These are phyloP conservation scores for Penicillium tannophilum DNA, from an alignment of 495 filamentous ascomycete species.

Conservation along the genomic window DNA sequence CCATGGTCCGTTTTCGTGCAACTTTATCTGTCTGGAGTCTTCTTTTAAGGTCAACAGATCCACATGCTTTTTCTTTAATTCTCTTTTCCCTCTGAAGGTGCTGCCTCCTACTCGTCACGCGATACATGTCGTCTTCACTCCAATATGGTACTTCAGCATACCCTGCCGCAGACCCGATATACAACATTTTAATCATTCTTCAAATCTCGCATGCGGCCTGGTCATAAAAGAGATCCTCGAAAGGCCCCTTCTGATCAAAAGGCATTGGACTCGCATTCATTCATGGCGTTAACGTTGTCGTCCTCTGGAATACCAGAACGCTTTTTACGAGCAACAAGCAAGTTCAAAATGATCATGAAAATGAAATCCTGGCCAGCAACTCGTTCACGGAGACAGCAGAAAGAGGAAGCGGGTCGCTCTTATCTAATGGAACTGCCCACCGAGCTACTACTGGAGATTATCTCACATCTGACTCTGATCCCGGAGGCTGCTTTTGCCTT, in stretches of 20 bases:
- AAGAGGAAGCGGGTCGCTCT: slow-evolving; percentile 28
- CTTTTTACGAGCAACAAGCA: slow-evolving; percentile 36
- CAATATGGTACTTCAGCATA: slow-evolving; percentile 23
- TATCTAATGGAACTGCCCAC: slow-evolving; percentile 47
- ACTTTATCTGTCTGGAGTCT: slow-evolving; percentile 25
- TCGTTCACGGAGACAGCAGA: slow-evolving; percentile 20
- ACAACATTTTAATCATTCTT: slow-evolving; percentile 6
- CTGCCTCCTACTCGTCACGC: slow-evolving; percentile 22
- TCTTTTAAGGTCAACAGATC: slow-evolving; percentile 36
- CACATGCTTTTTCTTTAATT: slow-evolving; percentile 9
- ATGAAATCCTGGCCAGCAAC: slow-evolving; percentile 36
- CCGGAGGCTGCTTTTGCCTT: slow-evolving; percentile 47
- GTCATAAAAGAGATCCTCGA: slow-evolving; percentile 4
- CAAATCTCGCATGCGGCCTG: slow-evolving; percentile 18
- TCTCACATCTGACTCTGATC: slow-evolving; percentile 40
- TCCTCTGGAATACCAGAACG: slow-evolving; percentile 32
- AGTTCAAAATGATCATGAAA: slow-evolving; percentile 33
- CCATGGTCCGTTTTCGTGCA: slow-evolving; percentile 48
- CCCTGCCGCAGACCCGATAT: slow-evolving; percentile 6
- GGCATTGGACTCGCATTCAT: slow-evolving; percentile 6
- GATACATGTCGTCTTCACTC: slow-evolving; percentile 16
- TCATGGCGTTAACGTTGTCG: slow-evolving; percentile 25
- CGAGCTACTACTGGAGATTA: slow-evolving; percentile 46
- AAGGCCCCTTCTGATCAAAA: not conserved
- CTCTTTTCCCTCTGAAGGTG: slow-evolving; percentile 11